phyloP scores from a whole-genome alignment of 1,139 yeast species.

The Geotrichum histeridarum region DNA sequence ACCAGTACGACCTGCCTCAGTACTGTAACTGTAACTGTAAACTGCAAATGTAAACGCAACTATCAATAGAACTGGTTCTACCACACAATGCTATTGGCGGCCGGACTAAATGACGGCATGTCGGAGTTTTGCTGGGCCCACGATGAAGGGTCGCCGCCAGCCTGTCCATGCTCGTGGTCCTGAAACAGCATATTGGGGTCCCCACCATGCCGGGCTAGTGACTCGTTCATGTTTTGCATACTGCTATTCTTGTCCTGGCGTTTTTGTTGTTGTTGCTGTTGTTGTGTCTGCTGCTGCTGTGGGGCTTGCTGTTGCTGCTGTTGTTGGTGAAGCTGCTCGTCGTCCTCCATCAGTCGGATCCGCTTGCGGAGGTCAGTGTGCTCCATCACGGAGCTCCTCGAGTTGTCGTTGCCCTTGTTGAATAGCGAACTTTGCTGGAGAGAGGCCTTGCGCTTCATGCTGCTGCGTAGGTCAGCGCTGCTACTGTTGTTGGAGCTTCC shows the following conservation, averaged over 20 bases:
- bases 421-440: background rate
- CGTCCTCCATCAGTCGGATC: slow-evolving; percentile 30
- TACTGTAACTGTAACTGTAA: no score
- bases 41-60: no score
- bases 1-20: no score
- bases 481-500: background rate
- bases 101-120: background rate
- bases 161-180: no score
- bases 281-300: background rate
- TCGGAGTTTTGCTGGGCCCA: background rate
- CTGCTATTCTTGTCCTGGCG: background rate
- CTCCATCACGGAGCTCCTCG: background rate
- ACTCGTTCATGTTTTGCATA: background rate
- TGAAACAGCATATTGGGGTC: background rate
- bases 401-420: background rate
- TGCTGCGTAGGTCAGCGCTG: background rate
- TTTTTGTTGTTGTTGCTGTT: background rate
- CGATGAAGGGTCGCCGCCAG: no score
- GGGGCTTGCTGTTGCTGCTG: background rate
- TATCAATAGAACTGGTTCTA: background rate
- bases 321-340: background rate
- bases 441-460: background rate
- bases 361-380: slow-evolving; percentile 28
- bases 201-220: background rate
- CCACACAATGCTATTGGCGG: background rate